These are phyloP conservation scores for Xanthoconium stramineum DNA, from an alignment of 768 basidiomycete species.

Conservation along the genomic window DNA sequence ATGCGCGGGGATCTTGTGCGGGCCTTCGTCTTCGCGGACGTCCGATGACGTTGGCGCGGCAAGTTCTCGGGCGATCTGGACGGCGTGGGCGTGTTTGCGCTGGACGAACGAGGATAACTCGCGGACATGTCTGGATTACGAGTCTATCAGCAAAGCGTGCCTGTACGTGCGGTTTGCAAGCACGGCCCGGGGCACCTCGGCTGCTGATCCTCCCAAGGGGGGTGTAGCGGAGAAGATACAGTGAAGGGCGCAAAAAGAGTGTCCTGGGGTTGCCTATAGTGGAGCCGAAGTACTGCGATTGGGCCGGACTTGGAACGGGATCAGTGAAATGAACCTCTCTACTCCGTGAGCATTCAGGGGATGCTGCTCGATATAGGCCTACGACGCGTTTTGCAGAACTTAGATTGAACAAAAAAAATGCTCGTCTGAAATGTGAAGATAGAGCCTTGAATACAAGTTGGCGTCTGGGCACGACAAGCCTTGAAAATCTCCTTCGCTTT, in stretches of 20 bases:
- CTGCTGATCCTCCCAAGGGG: neutral
- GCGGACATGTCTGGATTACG: neutral
- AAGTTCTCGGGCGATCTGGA: neutral
- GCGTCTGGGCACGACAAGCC: no score
- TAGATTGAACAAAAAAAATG: no score
- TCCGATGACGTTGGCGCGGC: neutral
- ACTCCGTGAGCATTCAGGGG: neutral
- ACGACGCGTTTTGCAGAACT: no score
- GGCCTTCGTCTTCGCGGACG: slow-evolving; percentile 10
- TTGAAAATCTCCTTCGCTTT: no score
- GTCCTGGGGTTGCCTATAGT: neutral
- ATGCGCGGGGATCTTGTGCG: slow-evolving; percentile 19
- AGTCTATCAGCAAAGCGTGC: neutral
- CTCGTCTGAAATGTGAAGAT: no score
- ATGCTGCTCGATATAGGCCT: no score
- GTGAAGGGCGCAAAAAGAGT: neutral
- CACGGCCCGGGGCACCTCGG: neutral
- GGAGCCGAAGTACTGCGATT: slow-evolving; percentile 2
- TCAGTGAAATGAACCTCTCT: neutral
- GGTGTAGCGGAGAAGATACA: neutral
- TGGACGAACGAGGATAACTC: neutral
- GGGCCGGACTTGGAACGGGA: neutral
- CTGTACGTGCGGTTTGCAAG: neutral
- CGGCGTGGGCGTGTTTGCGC: neutral
- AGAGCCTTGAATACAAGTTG: no score